Evolutionary conservation across 306 rosid genomes (phyloP).

Genomic region (Ceratonia siliqua): DNA sequence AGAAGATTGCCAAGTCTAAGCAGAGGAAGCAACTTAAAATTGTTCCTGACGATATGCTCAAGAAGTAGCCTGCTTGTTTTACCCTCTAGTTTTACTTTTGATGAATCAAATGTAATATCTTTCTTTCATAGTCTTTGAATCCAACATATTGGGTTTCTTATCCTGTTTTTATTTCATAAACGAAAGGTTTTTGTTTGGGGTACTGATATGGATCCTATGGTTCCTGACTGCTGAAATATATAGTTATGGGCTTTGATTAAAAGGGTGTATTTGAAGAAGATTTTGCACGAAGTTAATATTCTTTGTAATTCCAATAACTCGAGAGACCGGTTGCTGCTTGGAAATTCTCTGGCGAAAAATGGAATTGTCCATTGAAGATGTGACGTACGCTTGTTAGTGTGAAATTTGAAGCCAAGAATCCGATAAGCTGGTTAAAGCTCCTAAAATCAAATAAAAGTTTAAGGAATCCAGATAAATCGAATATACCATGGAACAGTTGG

Average conservation of each 20-base stretch:
- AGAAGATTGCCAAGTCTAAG: slow-evolving; percentile 81
- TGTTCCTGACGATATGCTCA: slow-evolving; percentile 67
- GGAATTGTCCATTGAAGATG: not conserved
- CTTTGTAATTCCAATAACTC: not conserved
- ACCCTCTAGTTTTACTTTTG: not conserved
- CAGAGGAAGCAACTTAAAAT: slow-evolving; percentile 68
- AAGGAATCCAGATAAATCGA: not conserved
- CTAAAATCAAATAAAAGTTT: not conserved
- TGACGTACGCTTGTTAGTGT: not conserved
- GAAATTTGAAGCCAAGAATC: not conserved
- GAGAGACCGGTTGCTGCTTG: not conserved
- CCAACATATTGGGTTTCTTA: not conserved
- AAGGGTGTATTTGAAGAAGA: not conserved
- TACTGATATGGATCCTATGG: not conserved
- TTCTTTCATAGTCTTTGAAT: not conserved
- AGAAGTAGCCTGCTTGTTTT: slow-evolving; percentile 25
- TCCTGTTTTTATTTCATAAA: not conserved
- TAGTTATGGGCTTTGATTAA: not conserved
- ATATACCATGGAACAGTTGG: not conserved
- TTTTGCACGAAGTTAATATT: not conserved
- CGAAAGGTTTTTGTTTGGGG: not conserved
- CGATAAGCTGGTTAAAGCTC: not conserved
- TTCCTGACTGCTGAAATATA: not conserved
- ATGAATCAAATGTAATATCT: not conserved
- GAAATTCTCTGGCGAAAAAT: not conserved